phyloP scores from a whole-genome alignment of 2,329 filamentous ascomycete genomes.

The Kalmusia sp. region DNA sequence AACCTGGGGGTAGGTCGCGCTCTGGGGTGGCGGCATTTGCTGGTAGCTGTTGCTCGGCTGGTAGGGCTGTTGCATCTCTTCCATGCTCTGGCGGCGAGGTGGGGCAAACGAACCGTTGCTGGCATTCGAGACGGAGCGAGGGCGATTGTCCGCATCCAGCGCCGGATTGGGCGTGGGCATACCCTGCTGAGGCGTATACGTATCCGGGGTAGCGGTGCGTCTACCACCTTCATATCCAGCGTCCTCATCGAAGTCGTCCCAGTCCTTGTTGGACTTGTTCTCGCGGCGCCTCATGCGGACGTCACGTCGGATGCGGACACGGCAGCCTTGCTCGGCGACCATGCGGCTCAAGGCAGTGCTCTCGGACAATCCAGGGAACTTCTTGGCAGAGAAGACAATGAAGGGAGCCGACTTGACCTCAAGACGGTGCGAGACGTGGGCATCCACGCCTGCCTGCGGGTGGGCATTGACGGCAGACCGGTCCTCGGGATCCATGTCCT shows the following conservation, averaged over 20 bases:
- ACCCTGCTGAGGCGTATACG: constrained; percentile 52
- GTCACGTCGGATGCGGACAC: constrained; percentile 92
- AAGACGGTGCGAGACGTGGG: constrained; percentile 81
- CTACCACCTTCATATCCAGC: constrained; percentile 55
- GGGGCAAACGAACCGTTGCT: constrained; percentile 50
- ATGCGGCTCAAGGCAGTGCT: constrained; percentile 88
- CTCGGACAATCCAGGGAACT: constrained; percentile 91
- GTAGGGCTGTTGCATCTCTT: constrained; percentile 53
- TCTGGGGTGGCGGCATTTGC: constrained; percentile 51
- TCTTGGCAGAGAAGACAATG: constrained; percentile 94
- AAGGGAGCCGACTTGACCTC: constrained; percentile 90
- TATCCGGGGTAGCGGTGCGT: constrained; percentile 59
- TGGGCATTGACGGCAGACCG: constrained; percentile 46
- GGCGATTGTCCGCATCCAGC: constrained; percentile 55
- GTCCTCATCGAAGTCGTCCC: constrained; percentile 69
- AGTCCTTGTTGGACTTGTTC: constrained; percentile 70
- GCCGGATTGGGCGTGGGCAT: constrained; percentile 31
- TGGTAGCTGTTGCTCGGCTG: constrained; percentile 44
- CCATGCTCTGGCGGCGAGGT: constrained; percentile 53
- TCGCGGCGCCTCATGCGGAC: constrained; percentile 89
- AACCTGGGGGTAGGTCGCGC: constrained; percentile 47
- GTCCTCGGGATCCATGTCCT: constrained; percentile 72
- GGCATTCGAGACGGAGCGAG: constrained; percentile 67
- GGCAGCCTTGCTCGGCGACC: constrained; percentile 95
- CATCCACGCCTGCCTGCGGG: constrained; percentile 42